Base-by-base conservation (phyloP, 225 moss, liverwort and hornwort genomes). In the Sphagnum contortum region DNA sequence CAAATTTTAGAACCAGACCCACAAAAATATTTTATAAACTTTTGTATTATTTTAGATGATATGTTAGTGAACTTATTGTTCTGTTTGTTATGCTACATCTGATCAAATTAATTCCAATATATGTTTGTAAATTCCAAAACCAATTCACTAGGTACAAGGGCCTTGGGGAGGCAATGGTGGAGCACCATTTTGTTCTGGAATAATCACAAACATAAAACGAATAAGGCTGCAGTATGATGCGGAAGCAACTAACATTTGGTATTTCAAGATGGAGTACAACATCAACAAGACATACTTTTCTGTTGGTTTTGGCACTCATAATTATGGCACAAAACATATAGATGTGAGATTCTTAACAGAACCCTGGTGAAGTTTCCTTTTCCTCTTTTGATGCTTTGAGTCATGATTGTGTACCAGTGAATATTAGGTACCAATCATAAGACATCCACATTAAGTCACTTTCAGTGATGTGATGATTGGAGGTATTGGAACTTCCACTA, bases 161-260 rank as follows among this genome's bases (percentile, higher is more conserved):
- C 66, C 66, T 55, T 66, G 66, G 66, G 66, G 66, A 45, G 66
- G 66, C 45, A 2, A 54, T 4, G 66, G 56, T 45, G 66, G 66
- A 55, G 8, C 5, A 8, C 47, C 5, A 5, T 66, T 66, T 12
- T 66, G 55, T 56, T 54, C 55, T 56, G 66, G 66, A 9, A 8
- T 66, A 47, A 47, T 12, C 45, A 66, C 66, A 3, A 47, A 54
- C 11, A 57, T 66, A 7, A 66, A 45, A 47, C 55, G 9, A 14
- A 66, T 66, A 48, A 66, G n/a, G 55, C 10, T 66, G 55, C 5
- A 4, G 5, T 56, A 66, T 47, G 5, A 5, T 45, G 3, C 11
- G 45, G 6, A 2, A 2, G 29, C 11, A 29, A 46, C 6, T 6
- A 55, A 47, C 55, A 66, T 66, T 5, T 66, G 66, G 46, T 56